Conservation (phyloP, 192 early-diverging fungal species). For the Coemansia sp. region DNA sequence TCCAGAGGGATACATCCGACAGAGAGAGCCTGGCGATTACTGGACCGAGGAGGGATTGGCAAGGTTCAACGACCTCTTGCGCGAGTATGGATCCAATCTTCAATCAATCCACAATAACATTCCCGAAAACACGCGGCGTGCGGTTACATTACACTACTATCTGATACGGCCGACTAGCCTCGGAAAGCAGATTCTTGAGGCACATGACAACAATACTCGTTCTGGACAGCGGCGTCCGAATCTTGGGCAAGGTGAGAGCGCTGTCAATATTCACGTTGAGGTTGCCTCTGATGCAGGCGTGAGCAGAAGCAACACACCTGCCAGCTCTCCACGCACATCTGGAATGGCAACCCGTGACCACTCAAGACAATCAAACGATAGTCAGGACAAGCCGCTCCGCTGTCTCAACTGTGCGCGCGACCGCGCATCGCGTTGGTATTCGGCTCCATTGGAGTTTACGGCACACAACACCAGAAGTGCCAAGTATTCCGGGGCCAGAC, state of each 20-base stretch:
- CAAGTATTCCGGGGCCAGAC: slow-evolving; percentile 20
- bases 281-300: slow-evolving; percentile 31
- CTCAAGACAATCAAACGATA: background rate
- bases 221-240: slow-evolving; percentile 38
- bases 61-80: slow-evolving; percentile 64
- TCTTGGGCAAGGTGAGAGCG: slow-evolving; percentile 42
- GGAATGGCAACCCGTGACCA: slow-evolving; percentile 22
- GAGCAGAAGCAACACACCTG: slow-evolving; percentile 32
- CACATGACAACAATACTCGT: slow-evolving; percentile 60
- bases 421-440: slow-evolving; percentile 26
- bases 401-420: slow-evolving; percentile 46
- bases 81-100: slow-evolving; percentile 66
- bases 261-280: slow-evolving; percentile 34
- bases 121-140: slow-evolving; percentile 51
- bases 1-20: slow-evolving; percentile 46
- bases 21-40: slow-evolving; percentile 55
- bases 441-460: slow-evolving; percentile 30
- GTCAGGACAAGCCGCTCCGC: slow-evolving; percentile 9
- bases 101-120: slow-evolving; percentile 59
- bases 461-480: slow-evolving; percentile 39
- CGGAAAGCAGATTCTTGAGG: slow-evolving; percentile 61
- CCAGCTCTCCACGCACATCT: slow-evolving; percentile 31
- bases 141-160: slow-evolving; percentile 64
- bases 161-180: slow-evolving; percentile 62
- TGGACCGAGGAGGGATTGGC: slow-evolving; percentile 60